Conservation (phyloP, 2,329 filamentous ascomycete species). For the Nectriaceae sp. region DNA sequence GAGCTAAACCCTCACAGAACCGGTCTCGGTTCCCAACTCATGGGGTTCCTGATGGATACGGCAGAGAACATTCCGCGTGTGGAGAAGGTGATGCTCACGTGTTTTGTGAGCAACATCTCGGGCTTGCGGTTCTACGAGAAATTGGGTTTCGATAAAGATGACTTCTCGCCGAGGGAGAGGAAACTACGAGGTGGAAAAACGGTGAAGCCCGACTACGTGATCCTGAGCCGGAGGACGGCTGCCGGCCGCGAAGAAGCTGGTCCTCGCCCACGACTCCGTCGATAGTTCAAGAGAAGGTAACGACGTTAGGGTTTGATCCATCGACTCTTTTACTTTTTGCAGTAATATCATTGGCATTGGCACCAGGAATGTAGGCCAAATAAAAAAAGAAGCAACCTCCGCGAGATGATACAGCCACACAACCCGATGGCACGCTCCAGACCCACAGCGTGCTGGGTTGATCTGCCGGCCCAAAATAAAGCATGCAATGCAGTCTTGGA, state of each 20-base stretch:
- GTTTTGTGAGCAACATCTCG: slow-evolving; percentile 62
- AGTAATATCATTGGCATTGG: too few species aligned
- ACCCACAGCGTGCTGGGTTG: too few species aligned
- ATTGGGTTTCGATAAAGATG: slow-evolving; percentile 58
- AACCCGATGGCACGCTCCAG: not conserved
- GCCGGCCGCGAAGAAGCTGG: not conserved
- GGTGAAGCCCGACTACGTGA: slow-evolving; percentile 59
- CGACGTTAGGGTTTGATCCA: too few species aligned
- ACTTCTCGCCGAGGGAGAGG: slow-evolving; percentile 54
- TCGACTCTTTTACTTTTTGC: too few species aligned
- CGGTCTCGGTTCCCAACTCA: slow-evolving; percentile 63
- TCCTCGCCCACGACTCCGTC: too few species aligned
- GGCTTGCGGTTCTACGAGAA: slow-evolving; percentile 63
- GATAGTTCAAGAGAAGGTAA: too few species aligned
- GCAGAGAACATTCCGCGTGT: slow-evolving; percentile 56
- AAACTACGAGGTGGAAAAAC: slow-evolving; percentile 56
- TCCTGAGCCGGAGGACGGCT: slow-evolving; percentile 53
- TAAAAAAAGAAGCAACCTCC: too few species aligned
- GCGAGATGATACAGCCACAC: too few species aligned
- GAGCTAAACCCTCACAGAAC: slow-evolving; percentile 42
- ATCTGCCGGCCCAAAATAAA: too few species aligned
- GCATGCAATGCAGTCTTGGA: too few species aligned
- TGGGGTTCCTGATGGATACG: slow-evolving; percentile 55
- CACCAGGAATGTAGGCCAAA: too few species aligned
- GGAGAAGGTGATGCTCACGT: slow-evolving; percentile 73